Conservation (phyloP, 345 rosid genomes). For the Eucalyptus albens region DNA sequence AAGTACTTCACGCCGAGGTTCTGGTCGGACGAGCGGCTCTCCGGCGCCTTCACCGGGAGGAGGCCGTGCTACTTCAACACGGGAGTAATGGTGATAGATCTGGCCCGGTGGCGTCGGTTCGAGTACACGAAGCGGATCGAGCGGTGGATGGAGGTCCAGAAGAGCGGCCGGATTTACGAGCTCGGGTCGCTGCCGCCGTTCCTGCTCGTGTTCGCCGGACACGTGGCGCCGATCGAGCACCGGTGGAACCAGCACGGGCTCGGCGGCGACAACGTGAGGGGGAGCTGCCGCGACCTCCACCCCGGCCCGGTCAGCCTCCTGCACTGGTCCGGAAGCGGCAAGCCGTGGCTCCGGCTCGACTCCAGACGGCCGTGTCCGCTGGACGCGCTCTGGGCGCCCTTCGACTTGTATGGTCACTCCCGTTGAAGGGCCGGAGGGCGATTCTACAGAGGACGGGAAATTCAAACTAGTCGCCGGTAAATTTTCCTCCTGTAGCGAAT, state of each 20-base stretch:
- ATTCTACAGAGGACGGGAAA: neutral
- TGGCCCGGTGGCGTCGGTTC: constrained; percentile 64
- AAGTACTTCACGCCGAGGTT: constrained; percentile 73
- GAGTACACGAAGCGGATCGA: constrained; percentile 75
- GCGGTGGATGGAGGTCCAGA: constrained; percentile 98
- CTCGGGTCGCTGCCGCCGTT: constrained; percentile 93
- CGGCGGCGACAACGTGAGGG: constrained; percentile 88
- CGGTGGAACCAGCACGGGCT: constrained; percentile 98
- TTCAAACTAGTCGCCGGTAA: neutral
- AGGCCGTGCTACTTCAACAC: constrained; percentile 83
- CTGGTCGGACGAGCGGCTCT: constrained; percentile 47
- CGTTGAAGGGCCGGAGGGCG: constrained; percentile 6
- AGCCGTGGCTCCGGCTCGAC: constrained; percentile 92
- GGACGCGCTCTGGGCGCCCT: constrained; percentile 80
- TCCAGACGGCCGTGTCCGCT: constrained; percentile 72
- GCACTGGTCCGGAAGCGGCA: constrained; percentile 99
- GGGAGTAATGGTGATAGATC: constrained; percentile 97
- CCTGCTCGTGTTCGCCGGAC: constrained; percentile 71
- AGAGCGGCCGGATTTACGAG: constrained; percentile 75
- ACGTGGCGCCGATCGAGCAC: constrained; percentile 87
- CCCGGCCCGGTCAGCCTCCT: constrained; percentile 88
- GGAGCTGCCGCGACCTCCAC: constrained; percentile 86
- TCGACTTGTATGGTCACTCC: constrained; percentile 60
- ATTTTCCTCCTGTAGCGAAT: neutral
- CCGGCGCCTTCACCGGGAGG: constrained; percentile 45